Percentiles rank a stretch among this genome's conserved stretches.
Evolutionary conservation across 345 rosid species (phyloP).

Genomic region (Litchi chinensis): DNA sequence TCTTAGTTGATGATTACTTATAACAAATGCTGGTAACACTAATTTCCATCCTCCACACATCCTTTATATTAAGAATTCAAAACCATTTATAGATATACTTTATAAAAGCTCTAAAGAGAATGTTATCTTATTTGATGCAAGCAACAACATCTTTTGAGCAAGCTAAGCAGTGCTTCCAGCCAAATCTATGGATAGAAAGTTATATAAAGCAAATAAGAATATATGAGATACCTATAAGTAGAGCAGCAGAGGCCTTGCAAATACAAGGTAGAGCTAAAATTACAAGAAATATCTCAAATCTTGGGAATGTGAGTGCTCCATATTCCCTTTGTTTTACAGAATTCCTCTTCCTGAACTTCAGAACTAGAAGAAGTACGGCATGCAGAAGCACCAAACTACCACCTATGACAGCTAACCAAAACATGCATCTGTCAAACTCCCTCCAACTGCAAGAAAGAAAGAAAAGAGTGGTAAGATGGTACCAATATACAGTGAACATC

Average conservation of each 20-base stretch:
- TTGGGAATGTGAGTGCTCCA: conserved; percentile 76
- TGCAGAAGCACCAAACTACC: conserved; percentile 72
- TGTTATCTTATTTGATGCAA: not conserved
- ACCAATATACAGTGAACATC: conserved; percentile 3
- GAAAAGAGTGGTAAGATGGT: conserved; percentile 9
- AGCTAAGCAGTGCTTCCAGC: not conserved
- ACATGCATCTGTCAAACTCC: conserved; percentile 81
- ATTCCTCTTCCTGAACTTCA: conserved; percentile 51
- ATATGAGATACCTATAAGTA: conserved; percentile 56
- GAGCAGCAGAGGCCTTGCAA: conserved; percentile 66
- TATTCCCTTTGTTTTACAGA: conserved; percentile 44
- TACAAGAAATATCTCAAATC: conserved; percentile 79
- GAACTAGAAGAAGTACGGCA: conserved; percentile 47
- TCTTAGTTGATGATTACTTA: no score
- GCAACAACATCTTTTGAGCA: not conserved
- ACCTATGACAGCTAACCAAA: conserved; percentile 78
- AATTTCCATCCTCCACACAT: no score
- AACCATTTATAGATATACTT: not conserved
- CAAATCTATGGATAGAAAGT: not conserved
- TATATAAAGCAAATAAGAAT: not conserved
- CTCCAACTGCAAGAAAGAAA: conserved; percentile 63
- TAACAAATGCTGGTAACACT: no score
- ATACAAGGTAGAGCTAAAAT: conserved; percentile 75
- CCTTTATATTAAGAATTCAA: not conserved
- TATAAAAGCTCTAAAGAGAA: not conserved